phyloP scores from a whole-genome alignment of 495 filamentous ascomycete genomes.

The Podospora sp. region DNA sequence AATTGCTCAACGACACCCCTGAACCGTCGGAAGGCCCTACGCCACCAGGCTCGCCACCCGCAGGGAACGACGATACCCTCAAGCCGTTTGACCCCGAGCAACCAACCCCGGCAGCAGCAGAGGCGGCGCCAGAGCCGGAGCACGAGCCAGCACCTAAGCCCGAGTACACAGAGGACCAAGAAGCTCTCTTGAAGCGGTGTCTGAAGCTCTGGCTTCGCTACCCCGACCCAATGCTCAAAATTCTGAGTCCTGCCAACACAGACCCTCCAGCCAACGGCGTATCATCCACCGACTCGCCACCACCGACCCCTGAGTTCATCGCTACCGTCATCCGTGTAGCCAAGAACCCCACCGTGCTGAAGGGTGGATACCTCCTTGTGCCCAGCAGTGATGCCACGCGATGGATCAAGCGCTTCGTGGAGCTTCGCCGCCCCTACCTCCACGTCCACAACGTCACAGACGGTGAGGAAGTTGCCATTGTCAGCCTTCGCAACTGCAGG shows the following conservation, averaged over 20 bases:
- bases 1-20: constrained; percentile 51
- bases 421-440: constrained; percentile 88
- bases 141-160: constrained; percentile 35
- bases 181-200: constrained; percentile 66
- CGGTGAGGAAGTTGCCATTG: constrained; percentile 86
- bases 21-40: constrained; percentile 32
- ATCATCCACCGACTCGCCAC: constrained; percentile 15
- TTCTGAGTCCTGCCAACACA: constrained; percentile 74
- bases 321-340: constrained; percentile 70
- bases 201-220: constrained; percentile 77
- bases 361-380: constrained; percentile 80
- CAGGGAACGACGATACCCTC: background rate
- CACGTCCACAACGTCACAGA: constrained; percentile 82
- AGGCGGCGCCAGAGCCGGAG: background rate
- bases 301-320: constrained; percentile 56
- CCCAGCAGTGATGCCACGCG: constrained; percentile 71
- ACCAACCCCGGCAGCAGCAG: background rate
- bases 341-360: constrained; percentile 75
- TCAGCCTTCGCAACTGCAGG: constrained; percentile 80
- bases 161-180: constrained; percentile 58
- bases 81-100: constrained; percentile 7
- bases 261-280: constrained; percentile 72
- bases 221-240: constrained; percentile 70
- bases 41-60: background rate
- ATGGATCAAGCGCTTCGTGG: constrained; percentile 91